These are phyloP conservation scores for Zygosaccharomyces lentus DNA, from an alignment of 805 yeast genomes.

Conservation along the genomic window DNA sequence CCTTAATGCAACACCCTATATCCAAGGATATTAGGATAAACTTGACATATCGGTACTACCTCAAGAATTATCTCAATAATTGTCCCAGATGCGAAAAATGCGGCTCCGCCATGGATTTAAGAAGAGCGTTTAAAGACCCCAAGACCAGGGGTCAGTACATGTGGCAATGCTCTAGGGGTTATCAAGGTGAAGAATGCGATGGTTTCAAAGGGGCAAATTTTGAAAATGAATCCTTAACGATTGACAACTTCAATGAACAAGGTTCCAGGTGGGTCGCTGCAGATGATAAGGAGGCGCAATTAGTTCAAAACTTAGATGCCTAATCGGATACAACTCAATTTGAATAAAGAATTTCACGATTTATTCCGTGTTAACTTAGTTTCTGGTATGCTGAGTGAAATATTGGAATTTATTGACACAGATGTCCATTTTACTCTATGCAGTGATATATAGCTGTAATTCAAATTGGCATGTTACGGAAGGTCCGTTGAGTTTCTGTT, in stretches of 20 bases:
- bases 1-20: constrained; percentile 44
- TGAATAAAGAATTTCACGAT: neutral
- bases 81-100: constrained; percentile 44
- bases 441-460: no score
- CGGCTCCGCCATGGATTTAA: constrained; percentile 43
- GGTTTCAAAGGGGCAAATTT: constrained; percentile 51
- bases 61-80: constrained; percentile 27
- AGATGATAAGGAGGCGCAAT: constrained; percentile 37
- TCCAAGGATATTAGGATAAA: constrained; percentile 54
- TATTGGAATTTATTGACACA: no score
- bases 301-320: constrained; percentile 9
- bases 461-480: no score
- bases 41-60: constrained; percentile 59
- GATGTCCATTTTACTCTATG: no score
- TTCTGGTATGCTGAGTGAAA: no score
- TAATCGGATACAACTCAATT: neutral
- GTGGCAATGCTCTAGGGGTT: constrained; percentile 58
- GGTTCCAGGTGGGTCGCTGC: constrained; percentile 46
- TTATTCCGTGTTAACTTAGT: no score
- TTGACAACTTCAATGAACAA: constrained; percentile 32
- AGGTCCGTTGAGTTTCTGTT: no score
- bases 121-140: constrained; percentile 50
- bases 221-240: constrained; percentile 31
- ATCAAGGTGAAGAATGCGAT: constrained; percentile 42
- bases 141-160: constrained; percentile 52